A percentile compares a stretch with the other conserved stretches of the same genome.
Conservation (phyloP, 768 basidiomycete species). For the Boletus pseudo-olivaceus region DNA sequence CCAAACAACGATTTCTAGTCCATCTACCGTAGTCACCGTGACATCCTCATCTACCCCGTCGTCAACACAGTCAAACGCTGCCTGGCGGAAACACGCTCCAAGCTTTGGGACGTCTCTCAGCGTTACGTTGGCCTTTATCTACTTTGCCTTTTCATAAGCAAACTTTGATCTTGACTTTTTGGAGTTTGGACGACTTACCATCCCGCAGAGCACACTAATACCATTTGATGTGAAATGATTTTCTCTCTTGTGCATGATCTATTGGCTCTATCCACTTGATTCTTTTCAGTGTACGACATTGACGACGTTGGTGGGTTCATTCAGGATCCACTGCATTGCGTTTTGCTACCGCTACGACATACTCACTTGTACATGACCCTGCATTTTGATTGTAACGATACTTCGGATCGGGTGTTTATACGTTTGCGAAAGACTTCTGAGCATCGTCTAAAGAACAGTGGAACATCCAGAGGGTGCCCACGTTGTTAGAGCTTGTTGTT, state of each 20-base stretch:
- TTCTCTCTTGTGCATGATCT: slow-evolving; percentile 19
- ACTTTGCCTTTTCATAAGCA: slow-evolving; percentile 20
- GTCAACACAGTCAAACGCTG: slow-evolving; percentile 20
- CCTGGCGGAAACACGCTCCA: slow-evolving; percentile 24
- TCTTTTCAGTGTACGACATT: slow-evolving; percentile 14
- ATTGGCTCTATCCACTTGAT: not conserved
- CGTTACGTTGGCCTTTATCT: slow-evolving; percentile 14
- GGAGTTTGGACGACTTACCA: slow-evolving; percentile 9
- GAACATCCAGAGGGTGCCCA: not conserved
- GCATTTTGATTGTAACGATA: slow-evolving; percentile 25
- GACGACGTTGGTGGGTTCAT: slow-evolving; percentile 14
- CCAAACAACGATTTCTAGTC: not conserved
- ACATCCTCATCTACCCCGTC: slow-evolving; percentile 3
- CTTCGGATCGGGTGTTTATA: not conserved
- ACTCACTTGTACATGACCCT: slow-evolving; percentile 23
- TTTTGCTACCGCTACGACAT: slow-evolving; percentile 7
- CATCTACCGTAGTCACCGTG: slow-evolving; percentile 6
- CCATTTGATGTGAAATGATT: slow-evolving; percentile 6
- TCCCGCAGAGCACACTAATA: slow-evolving; percentile 7
- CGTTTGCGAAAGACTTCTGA: not conserved
- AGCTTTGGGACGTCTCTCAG: slow-evolving; percentile 12
- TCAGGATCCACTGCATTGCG: slow-evolving; percentile 9
- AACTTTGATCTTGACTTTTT: slow-evolving; percentile 7
- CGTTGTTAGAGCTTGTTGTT: not conserved
- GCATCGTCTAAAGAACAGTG: slow-evolving; percentile 11